Conservation (phyloP, 1,139 yeast genomes). For the Blastobotrys serpentis region DNA sequence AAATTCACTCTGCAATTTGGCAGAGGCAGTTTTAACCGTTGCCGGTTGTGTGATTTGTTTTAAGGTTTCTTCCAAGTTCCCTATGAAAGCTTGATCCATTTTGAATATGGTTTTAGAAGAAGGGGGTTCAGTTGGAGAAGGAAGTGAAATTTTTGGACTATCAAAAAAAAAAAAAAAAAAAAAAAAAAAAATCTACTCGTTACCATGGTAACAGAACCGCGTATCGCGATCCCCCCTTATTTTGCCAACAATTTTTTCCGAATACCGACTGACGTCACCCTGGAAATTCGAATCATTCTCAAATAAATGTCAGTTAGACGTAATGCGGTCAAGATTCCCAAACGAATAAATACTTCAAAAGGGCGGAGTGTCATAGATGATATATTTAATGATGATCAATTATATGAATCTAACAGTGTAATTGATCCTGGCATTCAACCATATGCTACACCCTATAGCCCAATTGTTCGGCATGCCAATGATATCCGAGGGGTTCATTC, state of each 20-base stretch:
- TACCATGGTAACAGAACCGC: conserved; percentile 6
- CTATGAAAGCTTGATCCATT: conserved; percentile 71
- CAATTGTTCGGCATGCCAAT: conserved; percentile 21
- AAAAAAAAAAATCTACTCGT: not conserved
- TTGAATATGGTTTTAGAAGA: conserved; percentile 2
- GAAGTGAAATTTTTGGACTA: conserved; percentile 5
- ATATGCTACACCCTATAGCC: conserved; percentile 26
- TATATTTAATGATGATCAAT: not conserved
- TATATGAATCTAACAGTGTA: not conserved
- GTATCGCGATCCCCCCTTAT: not conserved
- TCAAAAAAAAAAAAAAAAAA: not conserved
- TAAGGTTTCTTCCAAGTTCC: conserved; percentile 74
- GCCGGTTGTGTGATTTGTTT: conserved; percentile 74
- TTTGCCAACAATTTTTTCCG: not conserved
- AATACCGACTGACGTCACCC: not conserved
- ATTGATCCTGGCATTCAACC: conserved; percentile 3
- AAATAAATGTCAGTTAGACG: too few relatives aligned
- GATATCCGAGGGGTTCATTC: conserved; percentile 33
- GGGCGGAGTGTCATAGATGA: not conserved
- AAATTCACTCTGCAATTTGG: conserved; percentile 68
- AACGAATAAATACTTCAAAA: not conserved
- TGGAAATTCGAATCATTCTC: too few relatives aligned
- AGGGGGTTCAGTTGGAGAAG: conserved; percentile 1
- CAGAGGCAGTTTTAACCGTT: conserved; percentile 82
- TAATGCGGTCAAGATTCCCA: not conserved